Evolutionary conservation across 805 yeast species (phyloP), one percentile per base, ranked within the genome.

Genomic region (Kazachstania martiniae): DNA sequence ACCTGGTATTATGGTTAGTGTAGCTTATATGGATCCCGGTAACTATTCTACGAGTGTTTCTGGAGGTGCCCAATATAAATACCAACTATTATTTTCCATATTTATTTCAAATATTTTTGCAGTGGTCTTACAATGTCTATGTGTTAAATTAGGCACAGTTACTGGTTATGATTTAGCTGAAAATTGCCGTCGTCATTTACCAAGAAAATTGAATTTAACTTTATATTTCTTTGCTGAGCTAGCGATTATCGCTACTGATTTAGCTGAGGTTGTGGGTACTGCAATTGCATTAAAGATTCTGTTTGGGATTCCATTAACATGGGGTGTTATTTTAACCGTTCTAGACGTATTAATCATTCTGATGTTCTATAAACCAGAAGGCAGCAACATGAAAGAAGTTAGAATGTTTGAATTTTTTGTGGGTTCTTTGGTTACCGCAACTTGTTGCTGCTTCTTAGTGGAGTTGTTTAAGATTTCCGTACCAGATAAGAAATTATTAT

Each of bases 21-120:
- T 89, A 27, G 93, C 96, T 0, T 91, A 87, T 50, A 84, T 91
- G 85, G 97, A 89, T 49, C 97, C 98, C 0, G 98, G 98, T 3
- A 89, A 91, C 57, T 89, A 89, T 58, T 81, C 95, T 9, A 84
- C 96, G 1, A 91, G 91, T 25, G 95, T 89, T 12, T 80, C 91
- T 3, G 91, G 93, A 2, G 94, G 94, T 18, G 81, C 94, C 6
- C 78, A 81, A 27, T 82, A 78, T 53, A 74, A 79, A 49, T 89
- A 77, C 53, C 73, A 80, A 37, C 62, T 87, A 28, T 58, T 89
- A 18, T 86, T 85, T 53, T 74, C 86, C 12, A 69, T 91, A n/a
- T 64, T 86, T 27, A 55, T 87, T 18, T 79, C 95, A 4, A 89
- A 87, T 47, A 58, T 87, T 21, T 71, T 89, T 56, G 97, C 97